A percentile compares a stretch with the other conserved stretches of the same genome.
Conservation (phyloP, 306 rosid species). For the Adenanthera pavonina region DNA sequence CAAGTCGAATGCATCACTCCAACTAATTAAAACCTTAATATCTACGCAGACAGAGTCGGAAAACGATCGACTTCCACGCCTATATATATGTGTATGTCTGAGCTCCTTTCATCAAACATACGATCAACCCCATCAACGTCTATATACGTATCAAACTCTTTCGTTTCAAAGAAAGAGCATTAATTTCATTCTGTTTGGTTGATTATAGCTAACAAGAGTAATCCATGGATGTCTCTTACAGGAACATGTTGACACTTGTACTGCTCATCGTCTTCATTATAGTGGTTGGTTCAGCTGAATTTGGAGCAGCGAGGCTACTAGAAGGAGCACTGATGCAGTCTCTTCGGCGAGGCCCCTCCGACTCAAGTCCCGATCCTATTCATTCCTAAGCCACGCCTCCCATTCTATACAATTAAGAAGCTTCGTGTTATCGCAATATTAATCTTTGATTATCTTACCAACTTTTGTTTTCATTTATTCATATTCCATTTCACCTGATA, state of each 20-base stretch:
- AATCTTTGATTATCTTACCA: neutral
- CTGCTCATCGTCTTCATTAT: constrained; percentile 11
- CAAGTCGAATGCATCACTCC: too few species aligned
- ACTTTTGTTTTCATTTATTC: neutral
- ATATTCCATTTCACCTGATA: neutral
- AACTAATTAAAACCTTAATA: too few species aligned
- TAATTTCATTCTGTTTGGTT: too few species aligned
- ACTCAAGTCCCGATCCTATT: neutral
- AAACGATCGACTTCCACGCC: too few species aligned
- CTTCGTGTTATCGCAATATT: too few species aligned
- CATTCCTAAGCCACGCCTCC: neutral
- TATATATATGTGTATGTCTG: too few species aligned
- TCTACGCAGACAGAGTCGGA: too few species aligned
- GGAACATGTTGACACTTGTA: constrained; percentile 26
- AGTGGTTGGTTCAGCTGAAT: constrained; percentile 20
- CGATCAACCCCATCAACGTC: too few species aligned
- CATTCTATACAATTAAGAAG: neutral
- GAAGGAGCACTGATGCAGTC: neutral
- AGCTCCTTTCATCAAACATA: too few species aligned
- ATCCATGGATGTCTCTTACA: constrained; percentile 29
- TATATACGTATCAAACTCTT: too few species aligned
- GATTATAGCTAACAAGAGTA: neutral
- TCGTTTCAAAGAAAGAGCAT: too few species aligned
- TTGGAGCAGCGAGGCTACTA: constrained; percentile 38
- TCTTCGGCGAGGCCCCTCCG: neutral